Percentiles rank a stretch among this genome's conserved stretches.
phyloP scores from a whole-genome alignment of 352 stramenopile genomes.

The Phytophthora citrophthora region DNA sequence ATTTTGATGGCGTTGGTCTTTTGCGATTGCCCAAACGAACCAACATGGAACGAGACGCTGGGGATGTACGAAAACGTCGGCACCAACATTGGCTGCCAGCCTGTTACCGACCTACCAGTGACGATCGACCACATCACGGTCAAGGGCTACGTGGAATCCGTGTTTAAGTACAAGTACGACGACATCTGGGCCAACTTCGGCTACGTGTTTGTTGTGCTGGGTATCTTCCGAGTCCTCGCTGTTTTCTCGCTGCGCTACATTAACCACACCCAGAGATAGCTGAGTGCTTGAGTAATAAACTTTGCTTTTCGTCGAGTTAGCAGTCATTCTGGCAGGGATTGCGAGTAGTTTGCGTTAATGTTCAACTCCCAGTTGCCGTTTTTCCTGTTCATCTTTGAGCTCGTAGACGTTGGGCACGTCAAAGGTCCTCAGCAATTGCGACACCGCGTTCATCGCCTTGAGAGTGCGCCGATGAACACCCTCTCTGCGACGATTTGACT shows the following conservation, averaged over 20 bases:
- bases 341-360: too few relatives aligned
- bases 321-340: too few relatives aligned
- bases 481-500: too few relatives aligned
- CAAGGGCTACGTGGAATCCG: constrained; percentile 29
- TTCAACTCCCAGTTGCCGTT: too few relatives aligned
- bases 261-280: constrained; percentile 46
- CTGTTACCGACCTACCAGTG: constrained; percentile 13
- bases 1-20: constrained; percentile 38
- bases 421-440: too few relatives aligned
- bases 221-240: constrained; percentile 26
- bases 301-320: too few relatives aligned
- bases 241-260: constrained; percentile 42
- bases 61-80: constrained; percentile 22
- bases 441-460: too few relatives aligned
- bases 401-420: too few relatives aligned
- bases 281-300: too few relatives aligned
- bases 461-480: too few relatives aligned
- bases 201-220: constrained; percentile 30
- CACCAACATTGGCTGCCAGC: constrained; percentile 27
- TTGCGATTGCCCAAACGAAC: constrained; percentile 21
- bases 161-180: constrained; percentile 31
- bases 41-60: constrained; percentile 24
- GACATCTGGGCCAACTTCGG: constrained; percentile 31
- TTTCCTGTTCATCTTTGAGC: too few relatives aligned
- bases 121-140: constrained; percentile 31